These are phyloP conservation scores for Neolentinus lepideus DNA, from an alignment of 1,284 basidiomycete species.

Conservation along the genomic window DNA sequence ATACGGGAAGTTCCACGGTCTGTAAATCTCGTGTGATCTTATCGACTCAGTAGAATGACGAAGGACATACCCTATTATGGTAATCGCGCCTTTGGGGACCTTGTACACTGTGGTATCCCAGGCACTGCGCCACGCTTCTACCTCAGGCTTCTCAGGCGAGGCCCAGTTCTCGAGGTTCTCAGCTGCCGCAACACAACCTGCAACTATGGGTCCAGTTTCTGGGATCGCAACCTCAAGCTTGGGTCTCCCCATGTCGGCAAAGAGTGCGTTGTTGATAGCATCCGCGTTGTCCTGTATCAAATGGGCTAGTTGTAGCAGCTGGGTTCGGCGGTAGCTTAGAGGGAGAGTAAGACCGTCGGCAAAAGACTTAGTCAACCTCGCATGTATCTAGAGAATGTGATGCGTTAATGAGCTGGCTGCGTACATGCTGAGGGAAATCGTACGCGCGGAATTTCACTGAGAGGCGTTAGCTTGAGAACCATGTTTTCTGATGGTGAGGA, in stretches of 20 bases:
- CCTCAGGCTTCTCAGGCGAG: conserved; percentile 3
- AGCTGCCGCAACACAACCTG: not conserved
- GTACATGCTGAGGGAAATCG: no score
- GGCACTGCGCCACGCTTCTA: not conserved
- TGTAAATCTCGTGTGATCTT: not conserved
- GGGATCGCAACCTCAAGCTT: conserved; percentile 5
- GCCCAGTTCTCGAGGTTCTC: conserved; percentile 8
- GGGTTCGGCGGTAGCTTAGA: conserved; percentile 6
- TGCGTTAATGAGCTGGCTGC: no score
- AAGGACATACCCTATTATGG: conserved; percentile 22
- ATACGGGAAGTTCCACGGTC: conserved; percentile 1
- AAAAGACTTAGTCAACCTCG: not conserved
- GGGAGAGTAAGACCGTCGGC: not conserved
- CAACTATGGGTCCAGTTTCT: conserved; percentile 1
- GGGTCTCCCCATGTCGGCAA: conserved; percentile 9
- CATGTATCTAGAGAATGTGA: not conserved
- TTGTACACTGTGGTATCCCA: conserved; percentile 26
- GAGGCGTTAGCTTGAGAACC: no score
- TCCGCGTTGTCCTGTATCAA: conserved; percentile 8
- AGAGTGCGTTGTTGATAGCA: conserved; percentile 5
- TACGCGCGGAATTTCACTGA: no score
- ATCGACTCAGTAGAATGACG: no score
- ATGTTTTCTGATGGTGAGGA: no score
- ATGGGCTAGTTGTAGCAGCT: conserved; percentile 10
- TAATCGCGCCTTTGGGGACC: conserved; percentile 30